Evolutionary conservation across 163 green algal genomes (phyloP).

Genomic region (Prototheca cutis): DNA sequence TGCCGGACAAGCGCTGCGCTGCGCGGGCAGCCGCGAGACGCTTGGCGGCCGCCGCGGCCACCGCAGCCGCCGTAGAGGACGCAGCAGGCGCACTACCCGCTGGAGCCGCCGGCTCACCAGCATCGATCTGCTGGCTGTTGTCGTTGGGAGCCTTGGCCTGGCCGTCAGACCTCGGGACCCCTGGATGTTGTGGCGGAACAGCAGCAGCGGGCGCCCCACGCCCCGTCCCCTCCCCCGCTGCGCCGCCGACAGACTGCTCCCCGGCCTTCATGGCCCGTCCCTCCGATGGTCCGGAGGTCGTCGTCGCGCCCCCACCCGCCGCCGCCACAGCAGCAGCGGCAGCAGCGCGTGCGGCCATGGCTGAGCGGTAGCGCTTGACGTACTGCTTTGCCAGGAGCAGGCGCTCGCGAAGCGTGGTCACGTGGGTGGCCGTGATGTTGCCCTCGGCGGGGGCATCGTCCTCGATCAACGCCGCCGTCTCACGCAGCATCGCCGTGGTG

Average conservation of each 20-base stretch:
- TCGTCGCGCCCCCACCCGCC: neutral
- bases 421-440: neutral
- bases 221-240: too few relatives aligned
- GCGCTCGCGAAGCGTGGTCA: neutral
- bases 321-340: neutral
- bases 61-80: neutral
- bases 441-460: neutral
- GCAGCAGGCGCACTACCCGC: neutral
- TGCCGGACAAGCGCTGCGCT: neutral
- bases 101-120: too few relatives aligned
- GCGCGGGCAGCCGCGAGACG: neutral
- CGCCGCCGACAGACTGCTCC: too few relatives aligned
- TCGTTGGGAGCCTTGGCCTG: too few relatives aligned
- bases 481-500: neutral
- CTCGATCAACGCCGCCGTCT: neutral
- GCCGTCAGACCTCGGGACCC: too few relatives aligned
- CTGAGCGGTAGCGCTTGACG: neutral
- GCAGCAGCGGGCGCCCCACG: too few relatives aligned
- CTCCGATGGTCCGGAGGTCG: neutral
- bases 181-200: too few relatives aligned
- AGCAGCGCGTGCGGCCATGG: neutral
- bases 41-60: constrained; percentile 1
- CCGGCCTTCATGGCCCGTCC: neutral
- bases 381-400: neutral
- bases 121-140: too few relatives aligned